Percentiles rank a stretch among this genome's conserved stretches.
Evolutionary conservation across 2,329 filamentous ascomycete genomes (phyloP).

Genomic region (Trichophyton mentagrophytes): DNA sequence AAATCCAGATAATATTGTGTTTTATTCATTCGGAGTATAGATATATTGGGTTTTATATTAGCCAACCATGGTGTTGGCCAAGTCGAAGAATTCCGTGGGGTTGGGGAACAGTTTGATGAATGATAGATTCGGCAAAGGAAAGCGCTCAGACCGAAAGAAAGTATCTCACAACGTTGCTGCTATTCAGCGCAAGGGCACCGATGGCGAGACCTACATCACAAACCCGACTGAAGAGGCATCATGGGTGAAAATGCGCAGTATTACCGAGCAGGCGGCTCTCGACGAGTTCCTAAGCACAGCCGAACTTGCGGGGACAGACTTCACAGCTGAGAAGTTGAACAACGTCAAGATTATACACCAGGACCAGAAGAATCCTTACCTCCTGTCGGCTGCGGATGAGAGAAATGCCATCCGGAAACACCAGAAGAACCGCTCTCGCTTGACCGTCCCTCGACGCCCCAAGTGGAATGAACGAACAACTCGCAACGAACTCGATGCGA

Average conservation of each 20-base stretch:
- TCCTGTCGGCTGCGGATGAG: constrained; percentile 78
- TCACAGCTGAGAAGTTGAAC: constrained; percentile 97
- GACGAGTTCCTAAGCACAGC: constrained; percentile 95
- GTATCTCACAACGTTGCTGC: constrained; percentile 46
- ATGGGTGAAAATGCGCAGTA: constrained; percentile 99
- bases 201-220: constrained; percentile 80
- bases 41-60: neutral
- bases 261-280: constrained; percentile 90
- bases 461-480: constrained; percentile 81
- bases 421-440: constrained; percentile 58
- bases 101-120: constrained; percentile 98
- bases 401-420: constrained; percentile 66
- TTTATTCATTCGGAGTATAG: neutral
- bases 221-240: constrained; percentile 81
- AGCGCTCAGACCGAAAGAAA: constrained; percentile 69
- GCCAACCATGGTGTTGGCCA: constrained; percentile 58
- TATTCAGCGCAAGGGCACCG: constrained; percentile 58
- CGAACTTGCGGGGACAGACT: constrained; percentile 94
- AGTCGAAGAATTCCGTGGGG: constrained; percentile 89
- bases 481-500: constrained; percentile 61
- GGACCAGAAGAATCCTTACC: constrained; percentile 89
- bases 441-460: constrained; percentile 84
- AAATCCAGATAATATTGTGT: neutral
- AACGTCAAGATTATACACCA: constrained; percentile 98
- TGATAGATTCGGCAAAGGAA: constrained; percentile 90